phyloP scores from a whole-genome alignment of 257 asterid species.

The Phtheirospermum japonicum region DNA sequence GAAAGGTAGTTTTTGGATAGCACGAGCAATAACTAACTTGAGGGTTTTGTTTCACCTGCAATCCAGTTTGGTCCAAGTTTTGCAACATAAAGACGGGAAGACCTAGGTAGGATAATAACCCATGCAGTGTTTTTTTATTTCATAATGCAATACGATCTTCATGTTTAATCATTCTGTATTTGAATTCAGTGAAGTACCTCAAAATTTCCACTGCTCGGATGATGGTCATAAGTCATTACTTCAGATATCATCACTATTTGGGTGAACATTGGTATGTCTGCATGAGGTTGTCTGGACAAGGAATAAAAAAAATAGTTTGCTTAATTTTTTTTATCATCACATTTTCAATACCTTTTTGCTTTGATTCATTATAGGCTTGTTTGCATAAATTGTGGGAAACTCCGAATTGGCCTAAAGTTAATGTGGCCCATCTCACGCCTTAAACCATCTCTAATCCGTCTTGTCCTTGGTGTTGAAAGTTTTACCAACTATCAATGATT shows the following conservation, averaged over 20 bases:
- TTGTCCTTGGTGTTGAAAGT: slow-evolving; percentile 20
- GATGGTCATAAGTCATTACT: slow-evolving; percentile 30
- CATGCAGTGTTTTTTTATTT: background rate
- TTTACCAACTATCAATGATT: slow-evolving; percentile 12
- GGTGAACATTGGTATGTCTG: slow-evolving; percentile 33
- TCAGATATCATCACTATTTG: slow-evolving; percentile 32
- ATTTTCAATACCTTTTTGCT: slow-evolving; percentile 14
- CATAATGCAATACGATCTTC: slow-evolving; percentile 11
- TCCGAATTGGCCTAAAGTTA: slow-evolving; percentile 11
- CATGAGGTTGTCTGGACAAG: background rate
- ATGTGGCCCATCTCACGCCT: slow-evolving; percentile 13
- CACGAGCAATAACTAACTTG: slow-evolving; percentile 22
- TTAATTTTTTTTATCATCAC: slow-evolving; percentile 5
- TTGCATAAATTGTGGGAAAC: slow-evolving; percentile 27
- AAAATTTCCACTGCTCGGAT: slow-evolving; percentile 26
- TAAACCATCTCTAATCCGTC: slow-evolving; percentile 5
- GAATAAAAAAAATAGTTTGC: slow-evolving; percentile 14
- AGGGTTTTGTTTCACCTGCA: slow-evolving; percentile 21
- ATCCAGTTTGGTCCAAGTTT: slow-evolving; percentile 16
- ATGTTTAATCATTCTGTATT: slow-evolving; percentile 24
- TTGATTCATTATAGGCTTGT: slow-evolving; percentile 25
- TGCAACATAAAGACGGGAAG: slow-evolving; percentile 18
- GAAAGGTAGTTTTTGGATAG: slow-evolving; percentile 6
- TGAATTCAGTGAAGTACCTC: slow-evolving; percentile 32
- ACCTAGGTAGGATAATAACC: slow-evolving; percentile 27